These are phyloP conservation scores for Talinum fruticosum DNA, from an alignment of 148 eudicot genomes.

Conservation along the genomic window DNA sequence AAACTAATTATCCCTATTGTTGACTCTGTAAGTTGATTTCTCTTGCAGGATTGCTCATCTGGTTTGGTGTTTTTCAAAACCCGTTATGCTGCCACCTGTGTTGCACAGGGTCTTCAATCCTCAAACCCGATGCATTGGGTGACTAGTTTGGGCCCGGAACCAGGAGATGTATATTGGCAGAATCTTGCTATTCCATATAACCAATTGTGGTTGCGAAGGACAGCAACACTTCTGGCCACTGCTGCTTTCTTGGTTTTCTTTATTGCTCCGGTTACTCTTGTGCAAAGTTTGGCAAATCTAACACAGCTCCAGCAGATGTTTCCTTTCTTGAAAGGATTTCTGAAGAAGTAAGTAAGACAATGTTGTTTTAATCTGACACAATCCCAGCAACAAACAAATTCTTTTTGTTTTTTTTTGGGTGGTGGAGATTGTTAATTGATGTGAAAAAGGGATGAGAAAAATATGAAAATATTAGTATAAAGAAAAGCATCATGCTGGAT, in stretches of 20 bases:
- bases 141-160: slow-evolving; percentile 77
- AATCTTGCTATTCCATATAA: slow-evolving; percentile 79
- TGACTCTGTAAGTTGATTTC: slow-evolving; percentile 8
- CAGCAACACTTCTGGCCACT: slow-evolving; percentile 54
- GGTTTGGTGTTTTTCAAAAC: slow-evolving; percentile 87
- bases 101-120: slow-evolving; percentile 67
- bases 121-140: slow-evolving; percentile 92
- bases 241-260: slow-evolving; percentile 62
- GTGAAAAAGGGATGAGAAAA: not conserved
- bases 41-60: slow-evolving; percentile 76
- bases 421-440: not conserved
- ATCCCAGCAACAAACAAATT: not conserved
- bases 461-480: not conserved
- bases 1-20: not conserved
- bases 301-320: slow-evolving; percentile 48
- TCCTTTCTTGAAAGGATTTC: slow-evolving; percentile 51
- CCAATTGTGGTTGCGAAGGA: slow-evolving; percentile 83
- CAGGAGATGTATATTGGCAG: slow-evolving; percentile 78
- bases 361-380: not conserved
- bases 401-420: too few species aligned
- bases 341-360: slow-evolving; percentile 49
- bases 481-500: not conserved
- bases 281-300: slow-evolving; percentile 71
- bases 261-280: slow-evolving; percentile 64
- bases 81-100: slow-evolving; percentile 84